These are phyloP conservation scores for Cucurbita pepo DNA, from an alignment of 306 rosid species.

Conservation along the genomic window DNA sequence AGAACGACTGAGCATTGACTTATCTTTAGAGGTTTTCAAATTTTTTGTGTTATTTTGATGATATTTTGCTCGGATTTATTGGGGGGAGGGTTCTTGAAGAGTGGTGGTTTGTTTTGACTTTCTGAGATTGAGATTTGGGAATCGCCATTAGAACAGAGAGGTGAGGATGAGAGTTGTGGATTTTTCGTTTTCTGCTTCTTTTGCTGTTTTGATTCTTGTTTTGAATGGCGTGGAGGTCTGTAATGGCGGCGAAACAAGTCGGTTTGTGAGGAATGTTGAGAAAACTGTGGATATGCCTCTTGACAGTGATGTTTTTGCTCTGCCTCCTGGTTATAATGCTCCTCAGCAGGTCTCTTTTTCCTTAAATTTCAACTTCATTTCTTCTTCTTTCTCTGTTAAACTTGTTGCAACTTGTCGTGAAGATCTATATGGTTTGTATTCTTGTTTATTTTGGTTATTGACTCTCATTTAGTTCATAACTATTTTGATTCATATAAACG, in stretches of 20 bases:
- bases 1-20: not conserved
- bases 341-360: slow-evolving; percentile 46
- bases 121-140: not conserved
- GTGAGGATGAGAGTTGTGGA: not conserved
- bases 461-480: too few relatives aligned
- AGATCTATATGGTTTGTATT: too few relatives aligned
- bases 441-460: too few relatives aligned
- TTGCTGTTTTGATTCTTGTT: slow-evolving; percentile 19
- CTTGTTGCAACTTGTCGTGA: too few relatives aligned
- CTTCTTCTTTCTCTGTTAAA: not conserved
- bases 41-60: not conserved
- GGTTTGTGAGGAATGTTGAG: slow-evolving; percentile 33
- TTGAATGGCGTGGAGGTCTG: slow-evolving; percentile 14
- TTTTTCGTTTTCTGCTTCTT: slow-evolving; percentile 7
- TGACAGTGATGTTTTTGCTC: slow-evolving; percentile 42
- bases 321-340: slow-evolving; percentile 56
- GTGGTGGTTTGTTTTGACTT: not conserved
- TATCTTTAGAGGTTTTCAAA: not conserved
- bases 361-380: not conserved
- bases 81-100: not conserved
- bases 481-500: too few relatives aligned
- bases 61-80: not conserved
- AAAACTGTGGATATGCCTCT: slow-evolving; percentile 43
- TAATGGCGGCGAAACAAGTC: slow-evolving; percentile 26
- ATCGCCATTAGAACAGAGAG: not conserved